These are phyloP conservation scores for Neurospora sp. DNA, from an alignment of 2,329 filamentous ascomycete species.

Conservation along the genomic window DNA sequence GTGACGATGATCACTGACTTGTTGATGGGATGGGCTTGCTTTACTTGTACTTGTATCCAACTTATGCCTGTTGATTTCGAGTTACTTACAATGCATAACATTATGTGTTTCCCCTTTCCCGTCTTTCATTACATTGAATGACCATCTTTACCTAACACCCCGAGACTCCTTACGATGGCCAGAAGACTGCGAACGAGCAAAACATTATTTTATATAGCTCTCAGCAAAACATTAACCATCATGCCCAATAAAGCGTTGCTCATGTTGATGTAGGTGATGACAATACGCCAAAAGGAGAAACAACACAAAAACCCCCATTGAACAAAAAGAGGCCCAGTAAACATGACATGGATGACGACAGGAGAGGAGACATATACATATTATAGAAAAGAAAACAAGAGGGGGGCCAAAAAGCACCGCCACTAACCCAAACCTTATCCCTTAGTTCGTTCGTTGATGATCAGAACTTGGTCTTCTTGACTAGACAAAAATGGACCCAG, in stretches of 20 bases:
- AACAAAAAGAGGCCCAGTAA: neutral
- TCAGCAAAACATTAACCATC: neutral
- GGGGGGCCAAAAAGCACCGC: neutral
- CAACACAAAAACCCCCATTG: neutral
- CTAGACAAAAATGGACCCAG: neutral
- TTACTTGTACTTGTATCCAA: neutral
- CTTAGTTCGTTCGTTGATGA: neutral
- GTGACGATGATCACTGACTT: neutral
- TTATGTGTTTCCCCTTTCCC: neutral
- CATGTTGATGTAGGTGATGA: neutral
- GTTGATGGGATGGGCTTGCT: neutral
- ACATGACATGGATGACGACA: neutral
- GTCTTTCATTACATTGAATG: neutral
- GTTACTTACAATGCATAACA: neutral
- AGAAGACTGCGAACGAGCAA: neutral
- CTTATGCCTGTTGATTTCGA: neutral
- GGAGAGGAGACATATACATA: neutral
- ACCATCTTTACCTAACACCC: neutral
- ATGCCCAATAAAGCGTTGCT: neutral
- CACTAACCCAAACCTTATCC: neutral
- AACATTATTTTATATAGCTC: neutral
- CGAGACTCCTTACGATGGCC: neutral
- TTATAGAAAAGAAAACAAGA: neutral
- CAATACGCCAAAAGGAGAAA: neutral
- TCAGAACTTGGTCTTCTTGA: neutral